Evolutionary conservation across 306 rosid genomes (phyloP).

Genomic region (Glycine tomentella): DNA sequence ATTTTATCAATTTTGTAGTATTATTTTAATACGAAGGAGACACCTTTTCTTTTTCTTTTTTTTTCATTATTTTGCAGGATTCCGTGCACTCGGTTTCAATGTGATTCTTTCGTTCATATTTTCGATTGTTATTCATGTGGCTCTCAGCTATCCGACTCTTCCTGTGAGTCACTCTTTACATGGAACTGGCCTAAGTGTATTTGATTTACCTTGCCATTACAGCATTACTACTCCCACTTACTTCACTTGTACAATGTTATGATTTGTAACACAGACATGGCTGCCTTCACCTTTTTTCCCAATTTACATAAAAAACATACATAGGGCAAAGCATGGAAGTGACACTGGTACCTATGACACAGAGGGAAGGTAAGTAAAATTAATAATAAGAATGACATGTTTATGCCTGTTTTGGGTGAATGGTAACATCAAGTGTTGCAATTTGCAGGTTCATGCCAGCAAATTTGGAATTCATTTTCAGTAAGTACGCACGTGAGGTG

Average conservation of each 20-base stretch:
- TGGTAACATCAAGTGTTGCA: slow-evolving; percentile 10
- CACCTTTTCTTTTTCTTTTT: background rate
- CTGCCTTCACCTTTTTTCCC: slow-evolving; percentile 78
- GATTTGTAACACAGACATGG: slow-evolving; percentile 65
- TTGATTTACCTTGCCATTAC: background rate
- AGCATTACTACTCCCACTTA: slow-evolving; percentile 28
- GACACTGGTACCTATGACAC: slow-evolving; percentile 74
- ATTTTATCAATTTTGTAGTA: background rate
- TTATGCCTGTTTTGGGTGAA: background rate
- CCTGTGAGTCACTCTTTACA: slow-evolving; percentile 60
- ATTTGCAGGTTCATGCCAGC: slow-evolving; percentile 69
- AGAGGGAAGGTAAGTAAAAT: slow-evolving; percentile 71
- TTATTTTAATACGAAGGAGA: background rate
- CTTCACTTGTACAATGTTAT: slow-evolving; percentile 29
- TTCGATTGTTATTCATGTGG: slow-evolving; percentile 53
- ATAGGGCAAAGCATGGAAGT: slow-evolving; percentile 80
- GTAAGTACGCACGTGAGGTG: slow-evolving; percentile 67
- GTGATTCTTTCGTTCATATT: slow-evolving; percentile 56
- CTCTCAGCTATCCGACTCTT: slow-evolving; percentile 68
- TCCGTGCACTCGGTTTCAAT: slow-evolving; percentile 67
- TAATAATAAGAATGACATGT: background rate
- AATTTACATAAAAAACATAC: slow-evolving; percentile 68
- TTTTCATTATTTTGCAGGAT: slow-evolving; percentile 50
- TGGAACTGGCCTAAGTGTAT: background rate
- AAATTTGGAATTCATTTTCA: slow-evolving; percentile 73